phyloP scores from a whole-genome alignment of 2,329 filamentous ascomycete species.

The Arthrinium phaeospermum region DNA sequence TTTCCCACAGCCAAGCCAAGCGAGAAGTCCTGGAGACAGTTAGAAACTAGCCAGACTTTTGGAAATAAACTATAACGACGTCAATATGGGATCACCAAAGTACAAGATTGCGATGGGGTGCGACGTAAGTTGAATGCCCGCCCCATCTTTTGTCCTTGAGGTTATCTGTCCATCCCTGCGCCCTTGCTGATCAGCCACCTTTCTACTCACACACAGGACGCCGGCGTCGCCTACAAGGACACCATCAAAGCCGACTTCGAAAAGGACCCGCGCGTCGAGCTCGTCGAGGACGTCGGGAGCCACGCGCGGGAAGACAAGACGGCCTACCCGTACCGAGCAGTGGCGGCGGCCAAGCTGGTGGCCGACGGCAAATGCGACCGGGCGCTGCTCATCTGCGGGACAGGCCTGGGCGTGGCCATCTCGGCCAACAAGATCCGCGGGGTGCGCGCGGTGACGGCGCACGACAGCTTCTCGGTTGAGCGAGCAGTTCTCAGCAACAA shows the following conservation, averaged over 20 bases:
- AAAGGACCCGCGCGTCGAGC: constrained; percentile 67
- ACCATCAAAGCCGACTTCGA: constrained; percentile 76
- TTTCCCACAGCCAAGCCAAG: neutral
- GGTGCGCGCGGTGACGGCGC: constrained; percentile 85
- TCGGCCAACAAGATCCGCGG: constrained; percentile 88
- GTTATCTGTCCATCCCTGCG: neutral
- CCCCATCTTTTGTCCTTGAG: neutral
- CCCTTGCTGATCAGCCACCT: neutral
- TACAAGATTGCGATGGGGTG: constrained; percentile 61
- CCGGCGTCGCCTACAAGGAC: constrained; percentile 79
- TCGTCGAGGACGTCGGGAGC: constrained; percentile 78
- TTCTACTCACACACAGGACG: constrained; percentile 54
- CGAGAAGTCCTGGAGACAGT: neutral
- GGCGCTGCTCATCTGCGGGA: constrained; percentile 83
- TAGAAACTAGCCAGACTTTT: neutral
- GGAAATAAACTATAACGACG: no score
- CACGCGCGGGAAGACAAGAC: constrained; percentile 72
- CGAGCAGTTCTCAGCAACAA: constrained; percentile 82
- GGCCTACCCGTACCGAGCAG: constrained; percentile 80
- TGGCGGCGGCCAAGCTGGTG: constrained; percentile 70
- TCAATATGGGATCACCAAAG: constrained; percentile 49
- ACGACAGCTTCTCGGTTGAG: constrained; percentile 86
- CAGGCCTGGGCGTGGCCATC: constrained; percentile 86
- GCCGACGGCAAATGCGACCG: constrained; percentile 72
- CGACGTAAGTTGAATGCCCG: constrained; percentile 49